Conservation (phyloP, 2,329 filamentous ascomycete genomes). For the Diaporthe batatas region DNA sequence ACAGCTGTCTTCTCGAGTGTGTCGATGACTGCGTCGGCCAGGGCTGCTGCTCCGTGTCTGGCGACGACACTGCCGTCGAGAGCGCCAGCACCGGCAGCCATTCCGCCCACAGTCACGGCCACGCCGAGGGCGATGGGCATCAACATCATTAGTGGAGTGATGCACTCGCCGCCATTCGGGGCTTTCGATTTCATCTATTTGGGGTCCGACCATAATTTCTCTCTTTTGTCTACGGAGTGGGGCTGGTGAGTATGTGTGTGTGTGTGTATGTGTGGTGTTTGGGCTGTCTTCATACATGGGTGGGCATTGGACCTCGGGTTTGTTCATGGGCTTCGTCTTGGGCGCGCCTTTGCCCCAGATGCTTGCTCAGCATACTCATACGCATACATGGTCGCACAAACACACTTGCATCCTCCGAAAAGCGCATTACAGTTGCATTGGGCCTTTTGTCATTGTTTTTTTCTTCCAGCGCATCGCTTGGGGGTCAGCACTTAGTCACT, state of each 20-base stretch:
- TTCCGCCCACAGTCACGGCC: conserved; percentile 46
- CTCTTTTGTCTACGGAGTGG: background rate
- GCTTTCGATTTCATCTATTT: conserved; percentile 39
- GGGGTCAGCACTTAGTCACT: background rate
- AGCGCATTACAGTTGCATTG: conserved; percentile 25
- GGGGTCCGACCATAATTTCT: conserved; percentile 10
- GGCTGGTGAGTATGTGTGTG: background rate
- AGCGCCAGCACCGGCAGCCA: conserved; percentile 52
- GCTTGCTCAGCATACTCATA: background rate
- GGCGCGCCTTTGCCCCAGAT: background rate
- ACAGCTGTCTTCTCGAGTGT: conserved; percentile 65
- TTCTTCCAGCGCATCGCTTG: conserved; percentile 1
- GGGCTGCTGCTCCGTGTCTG: conserved; percentile 58
- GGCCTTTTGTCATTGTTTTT: background rate
- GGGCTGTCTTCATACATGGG: background rate
- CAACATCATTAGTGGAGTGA: conserved; percentile 42
- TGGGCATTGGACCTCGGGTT: background rate
- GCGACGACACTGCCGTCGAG: conserved; percentile 42
- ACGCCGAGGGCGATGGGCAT: conserved; percentile 54
- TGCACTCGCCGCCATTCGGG: background rate
- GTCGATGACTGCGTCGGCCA: conserved; percentile 62
- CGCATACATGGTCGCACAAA: background rate
- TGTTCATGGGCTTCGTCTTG: background rate
- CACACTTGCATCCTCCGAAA: conserved; percentile 14
- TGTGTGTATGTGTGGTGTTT: background rate